Conservation (phyloP, 805 yeast genomes). For the Kluyveromyces lactis region DNA sequence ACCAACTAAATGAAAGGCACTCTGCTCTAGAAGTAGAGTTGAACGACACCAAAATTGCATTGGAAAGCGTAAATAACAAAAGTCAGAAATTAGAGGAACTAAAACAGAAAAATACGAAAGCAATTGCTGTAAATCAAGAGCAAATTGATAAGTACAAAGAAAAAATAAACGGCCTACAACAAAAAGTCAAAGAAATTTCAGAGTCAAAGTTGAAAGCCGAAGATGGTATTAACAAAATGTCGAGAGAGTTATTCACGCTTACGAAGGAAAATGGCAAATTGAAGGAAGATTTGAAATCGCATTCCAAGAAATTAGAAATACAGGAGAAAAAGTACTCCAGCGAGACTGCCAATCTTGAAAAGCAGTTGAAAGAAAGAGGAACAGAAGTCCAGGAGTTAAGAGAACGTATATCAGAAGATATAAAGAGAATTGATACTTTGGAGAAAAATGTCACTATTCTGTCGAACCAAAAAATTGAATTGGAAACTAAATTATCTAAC, state of each 20-base stretch:
- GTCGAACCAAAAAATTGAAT: constrained; percentile 19
- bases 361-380: constrained; percentile 3
- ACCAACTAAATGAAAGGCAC: constrained; percentile 13
- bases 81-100: constrained; percentile 18
- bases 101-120: constrained; percentile 23
- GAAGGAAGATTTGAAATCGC: constrained; percentile 38
- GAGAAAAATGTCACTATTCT: constrained; percentile 16
- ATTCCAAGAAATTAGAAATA: constrained; percentile 18
- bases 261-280: constrained; percentile 49
- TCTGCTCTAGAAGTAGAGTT: constrained; percentile 5
- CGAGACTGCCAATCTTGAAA: constrained; percentile 11
- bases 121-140: constrained; percentile 21
- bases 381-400: constrained; percentile 15
- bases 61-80: constrained; percentile 18
- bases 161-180: constrained; percentile 18
- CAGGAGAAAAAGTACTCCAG: constrained; percentile 13
- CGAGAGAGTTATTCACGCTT: constrained; percentile 64
- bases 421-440: constrained; percentile 9
- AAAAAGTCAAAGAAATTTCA: constrained; percentile 20
- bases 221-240: constrained; percentile 85
- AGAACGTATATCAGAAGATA: constrained; percentile 11
- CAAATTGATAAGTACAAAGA: constrained; percentile 10
- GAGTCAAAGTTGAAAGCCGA: constrained; percentile 58
- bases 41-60: constrained; percentile 6
- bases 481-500: constrained; percentile 21